Percentiles rank a stretch among this genome's conserved stretches.
Evolutionary conservation across 805 yeast genomes (phyloP).

Genomic region (Saturnispora kantuleensis): DNA sequence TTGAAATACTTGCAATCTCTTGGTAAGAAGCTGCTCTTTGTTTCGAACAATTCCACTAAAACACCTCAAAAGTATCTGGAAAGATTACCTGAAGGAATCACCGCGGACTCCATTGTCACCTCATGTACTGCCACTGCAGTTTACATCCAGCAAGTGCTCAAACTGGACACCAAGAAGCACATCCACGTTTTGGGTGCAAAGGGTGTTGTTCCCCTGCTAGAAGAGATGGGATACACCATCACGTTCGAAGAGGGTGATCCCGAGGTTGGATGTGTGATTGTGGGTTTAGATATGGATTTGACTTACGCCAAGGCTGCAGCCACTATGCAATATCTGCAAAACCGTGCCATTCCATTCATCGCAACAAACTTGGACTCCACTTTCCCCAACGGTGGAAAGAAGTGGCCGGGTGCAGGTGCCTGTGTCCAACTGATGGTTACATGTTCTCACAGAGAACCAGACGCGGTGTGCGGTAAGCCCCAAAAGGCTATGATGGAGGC

Average conservation of each 20-base stretch:
- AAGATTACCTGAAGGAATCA: constrained; percentile 51
- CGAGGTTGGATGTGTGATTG: constrained; percentile 76
- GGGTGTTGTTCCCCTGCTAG: constrained; percentile 77
- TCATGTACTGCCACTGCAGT: constrained; percentile 88
- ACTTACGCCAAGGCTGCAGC: constrained; percentile 76
- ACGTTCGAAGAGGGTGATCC: constrained; percentile 67
- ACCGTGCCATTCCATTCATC: constrained; percentile 58
- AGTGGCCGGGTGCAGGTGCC: constrained; percentile 94
- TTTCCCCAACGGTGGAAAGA: constrained; percentile 77
- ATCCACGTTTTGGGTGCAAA: constrained; percentile 84
- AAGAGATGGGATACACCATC: constrained; percentile 63
- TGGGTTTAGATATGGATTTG: constrained; percentile 69
- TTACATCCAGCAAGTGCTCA: constrained; percentile 65
- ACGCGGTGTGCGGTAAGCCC: constrained; percentile 82
- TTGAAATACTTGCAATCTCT: constrained; percentile 42
- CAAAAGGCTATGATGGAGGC: constrained; percentile 83
- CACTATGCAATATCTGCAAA: constrained; percentile 70
- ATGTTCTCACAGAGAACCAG: constrained; percentile 72
- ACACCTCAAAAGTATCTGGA: constrained; percentile 66
- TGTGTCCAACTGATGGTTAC: constrained; percentile 66
- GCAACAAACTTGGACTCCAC: constrained; percentile 96
- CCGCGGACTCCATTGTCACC: constrained; percentile 69
- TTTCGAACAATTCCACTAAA: constrained; percentile 92
- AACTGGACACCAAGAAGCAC: constrained; percentile 62
- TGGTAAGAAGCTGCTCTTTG: constrained; percentile 72